These are phyloP conservation scores for Scheffersomyces parashehatae DNA, from an alignment of 1,139 yeast genomes.

Conservation along the genomic window DNA sequence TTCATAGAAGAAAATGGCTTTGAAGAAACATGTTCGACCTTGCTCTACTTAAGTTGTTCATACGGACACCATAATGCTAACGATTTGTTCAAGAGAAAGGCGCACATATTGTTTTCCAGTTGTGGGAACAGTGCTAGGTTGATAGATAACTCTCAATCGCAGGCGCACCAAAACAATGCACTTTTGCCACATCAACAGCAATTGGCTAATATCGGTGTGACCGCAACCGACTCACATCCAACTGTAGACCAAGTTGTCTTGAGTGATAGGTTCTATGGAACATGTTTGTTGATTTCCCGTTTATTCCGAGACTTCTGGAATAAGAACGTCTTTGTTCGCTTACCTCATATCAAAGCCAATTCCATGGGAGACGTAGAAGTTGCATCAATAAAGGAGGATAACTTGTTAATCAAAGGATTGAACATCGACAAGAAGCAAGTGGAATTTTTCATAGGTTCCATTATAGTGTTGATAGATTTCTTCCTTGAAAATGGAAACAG, in stretches of 20 bases:
- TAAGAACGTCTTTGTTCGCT: conserved; percentile 57
- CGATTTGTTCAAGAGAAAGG: conserved; percentile 50
- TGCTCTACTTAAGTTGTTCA: conserved; percentile 79
- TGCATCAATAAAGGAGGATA: conserved; percentile 48
- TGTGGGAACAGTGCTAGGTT: conserved; percentile 58
- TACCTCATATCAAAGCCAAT: conserved; percentile 45
- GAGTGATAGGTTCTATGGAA: conserved; percentile 90
- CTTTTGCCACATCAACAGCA: conserved; percentile 11
- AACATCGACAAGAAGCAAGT: conserved; percentile 56
- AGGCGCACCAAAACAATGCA: conserved; percentile 1
- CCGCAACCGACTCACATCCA: conserved; percentile 26
- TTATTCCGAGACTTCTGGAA: conserved; percentile 80
- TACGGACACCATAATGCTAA: conserved; percentile 53
- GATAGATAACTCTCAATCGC: conserved; percentile 22
- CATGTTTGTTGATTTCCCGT: conserved; percentile 78
- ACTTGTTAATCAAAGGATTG: conserved; percentile 44
- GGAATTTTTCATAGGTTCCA: conserved; percentile 68
- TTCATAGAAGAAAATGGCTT: conserved; percentile 51
- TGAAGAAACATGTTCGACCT: conserved; percentile 83
- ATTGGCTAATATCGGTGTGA: conserved; percentile 5
- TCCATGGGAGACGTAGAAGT: conserved; percentile 32
- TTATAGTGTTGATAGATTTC: conserved; percentile 61
- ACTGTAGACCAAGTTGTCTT: conserved; percentile 73
- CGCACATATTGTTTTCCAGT: conserved; percentile 52
- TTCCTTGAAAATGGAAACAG: conserved; percentile 57